Evolutionary conservation across 306 rosid species (phyloP).

Genomic region (Elaeagnus macrophylla): DNA sequence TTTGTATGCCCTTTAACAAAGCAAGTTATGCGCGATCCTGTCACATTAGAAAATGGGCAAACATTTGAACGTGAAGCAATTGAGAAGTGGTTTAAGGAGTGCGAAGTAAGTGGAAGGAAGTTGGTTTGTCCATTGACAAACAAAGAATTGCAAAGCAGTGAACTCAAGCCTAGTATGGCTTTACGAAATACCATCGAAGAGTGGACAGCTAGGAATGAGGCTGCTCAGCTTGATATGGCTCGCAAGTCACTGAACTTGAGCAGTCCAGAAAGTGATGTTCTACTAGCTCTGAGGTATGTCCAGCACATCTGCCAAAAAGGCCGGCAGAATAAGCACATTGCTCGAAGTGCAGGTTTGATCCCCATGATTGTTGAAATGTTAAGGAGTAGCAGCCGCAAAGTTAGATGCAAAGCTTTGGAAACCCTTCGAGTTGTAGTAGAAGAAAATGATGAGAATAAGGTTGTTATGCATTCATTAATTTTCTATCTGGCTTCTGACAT

Average conservation of each 20-base stretch:
- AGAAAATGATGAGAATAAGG: slow-evolving; percentile 84
- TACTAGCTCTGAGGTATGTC: slow-evolving; percentile 62
- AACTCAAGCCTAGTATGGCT: slow-evolving; percentile 90
- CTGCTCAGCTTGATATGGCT: slow-evolving; percentile 91
- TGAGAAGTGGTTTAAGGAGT: slow-evolving; percentile 95
- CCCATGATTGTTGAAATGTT: slow-evolving; percentile 84
- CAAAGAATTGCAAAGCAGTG: slow-evolving; percentile 50
- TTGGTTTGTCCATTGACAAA: slow-evolving; percentile 72
- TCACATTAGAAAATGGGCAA: slow-evolving; percentile 78
- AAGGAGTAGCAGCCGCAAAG: slow-evolving; percentile 70
- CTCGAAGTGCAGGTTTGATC: slow-evolving; percentile 67
- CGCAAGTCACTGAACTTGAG: slow-evolving; percentile 57
- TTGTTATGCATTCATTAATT: slow-evolving; percentile 31
- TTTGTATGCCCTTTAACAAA: slow-evolving; percentile 87
- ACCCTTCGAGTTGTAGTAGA: slow-evolving; percentile 71
- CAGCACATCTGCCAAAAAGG: slow-evolving; percentile 66
- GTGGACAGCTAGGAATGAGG: slow-evolving; percentile 95
- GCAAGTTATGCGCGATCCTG: slow-evolving; percentile 94
- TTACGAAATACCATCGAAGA: slow-evolving; percentile 96
- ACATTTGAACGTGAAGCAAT: slow-evolving; percentile 90
- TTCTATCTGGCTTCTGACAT: slow-evolving; percentile 9
- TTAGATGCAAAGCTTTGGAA: slow-evolving; percentile 77
- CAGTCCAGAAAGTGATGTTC: slow-evolving; percentile 60
- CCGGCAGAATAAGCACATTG: slow-evolving; percentile 49
- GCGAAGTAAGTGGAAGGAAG: slow-evolving; percentile 73